Conservation (phyloP, 371 early-diverging fungal genomes). For the Saksenaea oblongispora region DNA sequence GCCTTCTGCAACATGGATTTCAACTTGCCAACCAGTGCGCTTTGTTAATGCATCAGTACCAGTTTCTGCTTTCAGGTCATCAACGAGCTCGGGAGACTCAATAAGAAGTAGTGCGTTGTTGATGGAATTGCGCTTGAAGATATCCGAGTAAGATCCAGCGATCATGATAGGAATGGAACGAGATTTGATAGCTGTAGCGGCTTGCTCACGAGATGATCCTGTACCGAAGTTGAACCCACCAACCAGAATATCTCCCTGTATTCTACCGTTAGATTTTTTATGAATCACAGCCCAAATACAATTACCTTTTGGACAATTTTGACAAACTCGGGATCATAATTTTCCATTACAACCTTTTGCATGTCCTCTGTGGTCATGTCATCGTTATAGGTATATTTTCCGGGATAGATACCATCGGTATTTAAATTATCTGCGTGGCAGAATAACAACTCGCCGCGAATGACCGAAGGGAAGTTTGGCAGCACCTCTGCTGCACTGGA, state of each 20-base stretch:
- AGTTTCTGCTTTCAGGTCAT: constrained; percentile 57
- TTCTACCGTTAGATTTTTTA: not conserved
- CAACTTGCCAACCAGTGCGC: constrained; percentile 74
- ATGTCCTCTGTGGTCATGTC: constrained; percentile 86
- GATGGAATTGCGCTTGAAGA: constrained; percentile 95
- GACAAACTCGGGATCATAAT: constrained; percentile 90
- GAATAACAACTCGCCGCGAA: constrained; percentile 83
- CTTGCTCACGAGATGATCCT: constrained; percentile 96
- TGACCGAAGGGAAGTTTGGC: constrained; percentile 72
- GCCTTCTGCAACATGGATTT: constrained; percentile 57
- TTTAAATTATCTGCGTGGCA: constrained; percentile 90
- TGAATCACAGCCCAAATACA: not conserved
- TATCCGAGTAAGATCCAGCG: constrained; percentile 91
- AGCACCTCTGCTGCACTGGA: constrained; percentile 25
- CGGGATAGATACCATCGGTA: constrained; percentile 97
- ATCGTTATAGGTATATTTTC: constrained; percentile 95
- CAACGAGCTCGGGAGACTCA: constrained; percentile 83
- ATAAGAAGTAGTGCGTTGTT: constrained; percentile 92
- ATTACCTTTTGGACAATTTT: constrained; percentile 55
- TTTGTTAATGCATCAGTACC: constrained; percentile 58
- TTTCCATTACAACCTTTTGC: constrained; percentile 95
- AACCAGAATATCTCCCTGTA: constrained; percentile 78
- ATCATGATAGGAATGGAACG: constrained; percentile 83
- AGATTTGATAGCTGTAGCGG: constrained; percentile 91
- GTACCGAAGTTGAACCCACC: constrained; percentile 96